These are phyloP conservation scores for Carex arenaria DNA, from an alignment of 202 grass and related monocot species.

Conservation along the genomic window DNA sequence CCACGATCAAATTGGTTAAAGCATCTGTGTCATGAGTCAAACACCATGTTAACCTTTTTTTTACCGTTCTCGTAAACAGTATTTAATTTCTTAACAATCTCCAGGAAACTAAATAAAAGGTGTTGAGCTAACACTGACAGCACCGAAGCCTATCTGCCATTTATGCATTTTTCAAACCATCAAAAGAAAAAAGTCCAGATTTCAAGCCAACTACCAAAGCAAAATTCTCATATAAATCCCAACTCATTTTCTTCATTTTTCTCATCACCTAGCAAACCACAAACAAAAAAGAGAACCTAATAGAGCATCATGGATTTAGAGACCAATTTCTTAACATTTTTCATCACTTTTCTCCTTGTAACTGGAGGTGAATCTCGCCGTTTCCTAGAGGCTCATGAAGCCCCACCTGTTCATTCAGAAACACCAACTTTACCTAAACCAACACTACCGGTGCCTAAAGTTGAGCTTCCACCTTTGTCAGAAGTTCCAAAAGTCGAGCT, in stretches of 20 bases:
- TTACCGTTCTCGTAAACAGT: background rate
- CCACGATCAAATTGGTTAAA: background rate
- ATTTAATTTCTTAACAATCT: background rate
- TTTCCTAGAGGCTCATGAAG: background rate
- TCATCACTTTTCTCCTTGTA: constrained; percentile 7
- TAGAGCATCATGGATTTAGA: background rate
- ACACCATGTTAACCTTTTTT: background rate
- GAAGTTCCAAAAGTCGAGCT: background rate
- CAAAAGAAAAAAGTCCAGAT: background rate
- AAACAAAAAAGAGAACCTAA: background rate
- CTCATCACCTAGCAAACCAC: background rate
- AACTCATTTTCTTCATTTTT: background rate
- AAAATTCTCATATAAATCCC: background rate
- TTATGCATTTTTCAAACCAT: constrained; percentile 18
- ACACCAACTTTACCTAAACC: background rate
- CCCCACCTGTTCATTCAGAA: background rate
- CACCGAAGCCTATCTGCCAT: background rate
- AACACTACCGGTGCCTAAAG: background rate
- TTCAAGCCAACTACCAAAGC: background rate
- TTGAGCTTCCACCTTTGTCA: background rate
- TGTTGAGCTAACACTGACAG: constrained; percentile 19
- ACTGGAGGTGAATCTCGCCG: background rate
- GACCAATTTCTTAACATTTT: background rate
- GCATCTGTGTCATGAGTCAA: background rate
- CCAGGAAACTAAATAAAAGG: background rate